A percentile compares a stretch with the other conserved stretches of the same genome.
phyloP scores from a whole-genome alignment of 352 stramenopile species.

The Halophytophthora polymorphica region DNA sequence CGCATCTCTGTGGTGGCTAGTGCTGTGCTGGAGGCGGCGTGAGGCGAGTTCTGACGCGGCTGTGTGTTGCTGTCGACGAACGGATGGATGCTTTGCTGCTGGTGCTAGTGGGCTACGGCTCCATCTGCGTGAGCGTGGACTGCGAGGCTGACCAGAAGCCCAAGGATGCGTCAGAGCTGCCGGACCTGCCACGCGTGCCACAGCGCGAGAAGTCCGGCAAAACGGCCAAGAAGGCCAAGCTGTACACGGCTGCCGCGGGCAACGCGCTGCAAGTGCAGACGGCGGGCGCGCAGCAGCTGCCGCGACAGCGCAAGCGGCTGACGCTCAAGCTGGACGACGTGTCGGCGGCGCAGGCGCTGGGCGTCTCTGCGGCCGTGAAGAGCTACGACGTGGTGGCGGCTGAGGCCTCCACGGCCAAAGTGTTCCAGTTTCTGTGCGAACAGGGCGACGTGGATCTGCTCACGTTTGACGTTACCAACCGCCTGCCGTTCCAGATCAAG shows the following conservation, averaged over 20 bases:
- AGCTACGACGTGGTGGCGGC: slow-evolving; percentile 78
- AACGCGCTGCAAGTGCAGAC: slow-evolving; percentile 46
- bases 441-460: slow-evolving; percentile 77
- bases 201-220: slow-evolving; percentile 37
- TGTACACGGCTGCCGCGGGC: slow-evolving; percentile 40
- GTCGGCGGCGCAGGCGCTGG: slow-evolving; percentile 46
- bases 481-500: slow-evolving; percentile 76
- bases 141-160: slow-evolving; percentile 47
- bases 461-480: slow-evolving; percentile 79
- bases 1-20: neutral
- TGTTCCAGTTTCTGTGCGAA: slow-evolving; percentile 86
- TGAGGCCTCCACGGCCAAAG: slow-evolving; percentile 52
- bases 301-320: slow-evolving; percentile 65
- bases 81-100: neutral
- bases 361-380: slow-evolving; percentile 44
- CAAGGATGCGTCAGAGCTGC: slow-evolving; percentile 37
- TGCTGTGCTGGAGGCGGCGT: neutral
- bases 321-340: slow-evolving; percentile 80
- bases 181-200: slow-evolving; percentile 28
- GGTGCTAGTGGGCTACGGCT: slow-evolving; percentile 57
- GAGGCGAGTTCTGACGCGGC: neutral
- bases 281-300: slow-evolving; percentile 20
- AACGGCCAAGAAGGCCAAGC: slow-evolving; percentile 60
- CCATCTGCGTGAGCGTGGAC: slow-evolving; percentile 62
- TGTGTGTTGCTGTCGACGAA: neutral